These are phyloP conservation scores for Plasmodium inui DNA, from an alignment of 169 alveolate genomes.

Conservation along the genomic window DNA sequence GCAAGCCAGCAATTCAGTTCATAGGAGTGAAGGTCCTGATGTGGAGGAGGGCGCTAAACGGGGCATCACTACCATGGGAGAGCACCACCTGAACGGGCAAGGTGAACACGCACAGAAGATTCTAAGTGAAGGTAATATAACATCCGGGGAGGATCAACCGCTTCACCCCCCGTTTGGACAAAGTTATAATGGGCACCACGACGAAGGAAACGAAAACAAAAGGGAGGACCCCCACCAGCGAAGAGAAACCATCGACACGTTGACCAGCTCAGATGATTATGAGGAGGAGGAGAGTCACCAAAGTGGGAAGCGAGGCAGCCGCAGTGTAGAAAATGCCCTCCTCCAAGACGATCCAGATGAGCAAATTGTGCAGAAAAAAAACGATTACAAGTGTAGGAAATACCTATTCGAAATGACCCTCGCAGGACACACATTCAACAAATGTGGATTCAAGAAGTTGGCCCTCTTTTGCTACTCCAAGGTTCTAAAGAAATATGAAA, in stretches of 20 bases:
- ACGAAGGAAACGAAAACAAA: neutral
- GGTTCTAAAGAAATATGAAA: slow-evolving; percentile 68
- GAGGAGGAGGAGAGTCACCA: neutral
- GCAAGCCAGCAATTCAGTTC: neutral
- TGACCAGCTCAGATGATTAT: neutral
- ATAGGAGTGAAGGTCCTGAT: neutral
- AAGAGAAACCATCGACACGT: neutral
- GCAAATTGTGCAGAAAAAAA: neutral
- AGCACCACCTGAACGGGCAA: neutral
- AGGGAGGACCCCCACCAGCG: neutral
- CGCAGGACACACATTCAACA: slow-evolving; percentile 82
- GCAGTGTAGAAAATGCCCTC: neutral
- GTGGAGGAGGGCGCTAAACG: neutral
- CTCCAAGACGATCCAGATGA: neutral
- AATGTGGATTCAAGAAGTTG: slow-evolving; percentile 78
- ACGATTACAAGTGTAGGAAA: slow-evolving; percentile 52
- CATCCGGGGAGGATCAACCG: neutral
- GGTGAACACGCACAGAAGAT: neutral
- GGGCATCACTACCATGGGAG: neutral
- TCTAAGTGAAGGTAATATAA: neutral
- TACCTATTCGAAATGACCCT: slow-evolving; percentile 76
- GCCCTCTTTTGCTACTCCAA: slow-evolving; percentile 79
- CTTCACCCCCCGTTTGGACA: neutral
- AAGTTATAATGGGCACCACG: neutral
- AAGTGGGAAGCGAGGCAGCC: neutral